Evolutionary conservation across 2,329 filamentous ascomycete genomes (phyloP).

Genomic region (Periconia sp.): DNA sequence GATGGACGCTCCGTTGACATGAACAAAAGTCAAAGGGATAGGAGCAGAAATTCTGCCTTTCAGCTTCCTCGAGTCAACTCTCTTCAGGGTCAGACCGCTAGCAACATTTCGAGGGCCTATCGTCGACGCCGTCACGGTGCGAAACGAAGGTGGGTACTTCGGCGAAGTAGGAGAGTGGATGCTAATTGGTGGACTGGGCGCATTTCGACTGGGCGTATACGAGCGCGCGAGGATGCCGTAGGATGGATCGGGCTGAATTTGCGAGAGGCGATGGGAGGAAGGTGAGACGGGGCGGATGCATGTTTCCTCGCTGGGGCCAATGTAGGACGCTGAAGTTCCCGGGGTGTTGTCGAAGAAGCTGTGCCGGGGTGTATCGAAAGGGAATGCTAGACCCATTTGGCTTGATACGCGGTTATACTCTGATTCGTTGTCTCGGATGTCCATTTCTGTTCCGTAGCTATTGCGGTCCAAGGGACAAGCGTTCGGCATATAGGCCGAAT

Average conservation of each 20-base stretch:
- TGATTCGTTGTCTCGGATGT: neutral
- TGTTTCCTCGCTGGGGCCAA: neutral
- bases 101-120: neutral
- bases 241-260: conserved; percentile 6
- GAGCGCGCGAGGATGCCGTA: neutral
- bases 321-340: neutral
- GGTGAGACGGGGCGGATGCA: neutral
- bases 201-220: conserved; percentile 7
- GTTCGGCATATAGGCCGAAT: neutral
- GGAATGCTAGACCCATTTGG: conserved; percentile 1
- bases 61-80: conserved; percentile 1
- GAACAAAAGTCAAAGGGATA: conserved; percentile 6
- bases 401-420: conserved; percentile 2
- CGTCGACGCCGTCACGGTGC: neutral
- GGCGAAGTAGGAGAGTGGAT: neutral
- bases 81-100: neutral
- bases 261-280: conserved; percentile 3
- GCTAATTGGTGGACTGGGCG: conserved; percentile 1
- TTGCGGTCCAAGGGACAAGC: neutral
- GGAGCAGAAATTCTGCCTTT: conserved; percentile 7
- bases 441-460: neutral
- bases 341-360: neutral
- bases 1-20: conserved; percentile 9
- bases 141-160: neutral
- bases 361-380: neutral